Conservation (phyloP, 371 early-diverging fungal genomes). For the Encephalitozoon intestinalis region DNA sequence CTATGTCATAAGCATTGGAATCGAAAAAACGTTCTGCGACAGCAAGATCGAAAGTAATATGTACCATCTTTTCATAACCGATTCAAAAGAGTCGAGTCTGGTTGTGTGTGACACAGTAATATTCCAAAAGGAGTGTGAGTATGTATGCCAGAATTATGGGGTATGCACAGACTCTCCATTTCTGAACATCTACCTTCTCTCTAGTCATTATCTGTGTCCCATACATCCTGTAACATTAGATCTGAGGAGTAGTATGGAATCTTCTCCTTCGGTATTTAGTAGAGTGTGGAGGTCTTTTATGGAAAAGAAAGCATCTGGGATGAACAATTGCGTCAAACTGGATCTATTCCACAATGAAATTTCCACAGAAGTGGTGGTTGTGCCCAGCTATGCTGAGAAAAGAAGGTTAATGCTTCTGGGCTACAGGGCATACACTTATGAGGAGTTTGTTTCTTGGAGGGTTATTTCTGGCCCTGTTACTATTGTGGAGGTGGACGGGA, state of each 20-base stretch:
- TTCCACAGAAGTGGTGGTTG: not conserved
- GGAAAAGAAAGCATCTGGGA: not conserved
- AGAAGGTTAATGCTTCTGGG: not conserved
- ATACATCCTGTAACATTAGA: not conserved
- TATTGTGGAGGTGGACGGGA: not conserved
- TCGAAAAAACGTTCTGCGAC: not conserved
- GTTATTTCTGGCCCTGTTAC: not conserved
- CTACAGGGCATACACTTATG: not conserved
- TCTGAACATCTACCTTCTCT: not conserved
- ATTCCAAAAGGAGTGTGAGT: not conserved
- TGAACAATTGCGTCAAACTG: not conserved
- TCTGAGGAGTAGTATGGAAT: not conserved
- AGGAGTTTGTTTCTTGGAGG: conserved; percentile 6
- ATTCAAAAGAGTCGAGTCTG: not conserved
- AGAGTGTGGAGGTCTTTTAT: not conserved
- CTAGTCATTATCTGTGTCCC: not conserved
- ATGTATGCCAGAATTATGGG: not conserved
- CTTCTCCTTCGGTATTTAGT: not conserved
- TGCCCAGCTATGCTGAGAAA: not conserved
- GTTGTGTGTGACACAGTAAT: not conserved
- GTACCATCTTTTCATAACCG: conserved; percentile 4
- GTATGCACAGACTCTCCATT: not conserved
- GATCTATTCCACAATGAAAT: not conserved
- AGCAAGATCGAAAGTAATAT: not conserved
- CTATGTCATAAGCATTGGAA: conserved; percentile 1